These are phyloP conservation scores for Leccinum subgranulosum DNA, from an alignment of 768 basidiomycete species.

Conservation along the genomic window DNA sequence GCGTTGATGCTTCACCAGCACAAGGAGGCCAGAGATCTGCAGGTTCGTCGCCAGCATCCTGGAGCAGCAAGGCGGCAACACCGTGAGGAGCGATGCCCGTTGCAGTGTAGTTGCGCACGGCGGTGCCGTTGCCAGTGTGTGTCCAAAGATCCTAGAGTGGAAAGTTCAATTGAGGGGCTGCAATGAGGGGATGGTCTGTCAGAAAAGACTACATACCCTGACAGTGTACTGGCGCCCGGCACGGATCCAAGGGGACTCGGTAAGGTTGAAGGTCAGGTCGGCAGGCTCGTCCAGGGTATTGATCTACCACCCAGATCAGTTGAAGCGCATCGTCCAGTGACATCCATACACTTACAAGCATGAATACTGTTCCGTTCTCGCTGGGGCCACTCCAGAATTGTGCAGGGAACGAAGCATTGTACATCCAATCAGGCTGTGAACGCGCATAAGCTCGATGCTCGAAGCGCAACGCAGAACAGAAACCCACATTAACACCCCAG, in stretches of 20 bases:
- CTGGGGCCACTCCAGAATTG: slow-evolving; percentile 68
- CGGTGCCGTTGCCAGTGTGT: slow-evolving; percentile 66
- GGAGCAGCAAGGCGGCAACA: slow-evolving; percentile 60
- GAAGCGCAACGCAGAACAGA: not conserved
- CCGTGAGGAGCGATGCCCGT: slow-evolving; percentile 57
- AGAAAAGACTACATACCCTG: slow-evolving; percentile 39
- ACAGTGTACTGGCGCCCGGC: slow-evolving; percentile 62
- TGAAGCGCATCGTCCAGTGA: not conserved
- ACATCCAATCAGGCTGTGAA: slow-evolving; percentile 34
- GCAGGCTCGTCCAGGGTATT: slow-evolving; percentile 53
- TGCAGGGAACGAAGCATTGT: slow-evolving; percentile 47
- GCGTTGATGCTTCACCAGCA: slow-evolving; percentile 39
- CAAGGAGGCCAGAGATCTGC: slow-evolving; percentile 53
- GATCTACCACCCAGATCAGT: slow-evolving; percentile 36
- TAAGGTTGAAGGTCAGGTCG: slow-evolving; percentile 58
- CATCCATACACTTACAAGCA: slow-evolving; percentile 46
- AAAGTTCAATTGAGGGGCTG: not conserved
- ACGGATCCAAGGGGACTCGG: slow-evolving; percentile 68
- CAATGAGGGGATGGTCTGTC: not conserved
- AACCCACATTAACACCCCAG: slow-evolving; percentile 60
- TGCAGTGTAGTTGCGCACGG: slow-evolving; percentile 51
- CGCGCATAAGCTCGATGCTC: not conserved
- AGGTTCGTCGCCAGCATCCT: slow-evolving; percentile 70
- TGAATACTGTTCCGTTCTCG: slow-evolving; percentile 60
- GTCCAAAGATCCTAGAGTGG: slow-evolving; percentile 61